Conservation (phyloP, 305 asterid species). For the Nicotiana rustica region DNA sequence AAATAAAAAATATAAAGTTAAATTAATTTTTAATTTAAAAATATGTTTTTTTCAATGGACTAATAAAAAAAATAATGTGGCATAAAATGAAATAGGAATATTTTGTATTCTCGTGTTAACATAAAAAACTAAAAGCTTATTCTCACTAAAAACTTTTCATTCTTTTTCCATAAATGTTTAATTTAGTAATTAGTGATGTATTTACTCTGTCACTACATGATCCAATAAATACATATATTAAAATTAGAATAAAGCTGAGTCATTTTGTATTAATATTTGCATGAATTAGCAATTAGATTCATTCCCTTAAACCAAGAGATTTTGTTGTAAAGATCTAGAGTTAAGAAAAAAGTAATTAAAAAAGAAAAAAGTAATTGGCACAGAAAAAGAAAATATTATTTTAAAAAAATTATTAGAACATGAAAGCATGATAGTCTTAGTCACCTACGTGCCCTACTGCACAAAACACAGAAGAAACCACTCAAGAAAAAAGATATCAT, state of each 20-base stretch:
- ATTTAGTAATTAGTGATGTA: not conserved
- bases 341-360: not conserved
- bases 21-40: no score
- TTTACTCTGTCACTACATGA: not conserved
- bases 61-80: no score
- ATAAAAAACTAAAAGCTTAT: no score
- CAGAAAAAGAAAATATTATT: not conserved
- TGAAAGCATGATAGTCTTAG: constrained; percentile 34
- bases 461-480: constrained; percentile 35
- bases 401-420: constrained; percentile 27
- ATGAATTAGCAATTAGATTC: not conserved
- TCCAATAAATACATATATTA: constrained; percentile 7
- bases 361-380: not conserved
- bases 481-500: constrained; percentile 31
- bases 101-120: no score
- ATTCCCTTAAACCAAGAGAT: constrained; percentile 23
- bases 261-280: not conserved
- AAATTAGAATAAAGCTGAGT: not conserved
- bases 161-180: no score
- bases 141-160: no score
- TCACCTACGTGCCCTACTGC: constrained; percentile 36
- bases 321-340: not conserved
- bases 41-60: no score
- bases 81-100: not conserved
- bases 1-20: no score